Evolutionary conservation across 805 yeast genomes (phyloP).

Genomic region (Candida coleopterorum): DNA sequence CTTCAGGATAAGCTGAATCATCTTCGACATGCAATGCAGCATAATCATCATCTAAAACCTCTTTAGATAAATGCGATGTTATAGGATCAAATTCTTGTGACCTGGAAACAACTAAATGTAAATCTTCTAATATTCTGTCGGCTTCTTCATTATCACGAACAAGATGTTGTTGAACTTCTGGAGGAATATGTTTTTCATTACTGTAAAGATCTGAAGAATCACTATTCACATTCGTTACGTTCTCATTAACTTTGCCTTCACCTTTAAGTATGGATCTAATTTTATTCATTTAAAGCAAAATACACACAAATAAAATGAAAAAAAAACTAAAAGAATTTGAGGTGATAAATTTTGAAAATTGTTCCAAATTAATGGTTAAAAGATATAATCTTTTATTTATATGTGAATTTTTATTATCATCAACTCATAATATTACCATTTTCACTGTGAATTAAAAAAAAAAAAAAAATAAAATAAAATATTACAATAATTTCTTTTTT

Average conservation of each 20-base stretch:
- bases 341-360: no score
- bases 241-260: background rate
- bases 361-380: no score
- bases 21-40: conserved; percentile 39
- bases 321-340: background rate
- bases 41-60: conserved; percentile 27
- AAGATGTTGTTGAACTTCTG: conserved; percentile 6
- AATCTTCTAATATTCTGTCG: conserved; percentile 8
- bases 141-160: conserved; percentile 10
- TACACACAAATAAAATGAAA: no score
- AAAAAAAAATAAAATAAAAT: no score
- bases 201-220: conserved; percentile 3
- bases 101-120: conserved; percentile 15
- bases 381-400: no score
- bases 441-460: no score
- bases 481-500: no score
- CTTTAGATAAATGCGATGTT: conserved; percentile 21
- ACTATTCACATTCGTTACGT: background rate
- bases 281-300: conserved; percentile 11
- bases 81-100: conserved; percentile 32
- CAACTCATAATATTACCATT: no score
- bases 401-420: no score
- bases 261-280: conserved; percentile 8
- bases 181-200: conserved; percentile 2
- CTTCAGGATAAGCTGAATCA: conserved; percentile 58